phyloP scores from a whole-genome alignment of 148 eudicot species.

The Gaultheria prostrata region DNA sequence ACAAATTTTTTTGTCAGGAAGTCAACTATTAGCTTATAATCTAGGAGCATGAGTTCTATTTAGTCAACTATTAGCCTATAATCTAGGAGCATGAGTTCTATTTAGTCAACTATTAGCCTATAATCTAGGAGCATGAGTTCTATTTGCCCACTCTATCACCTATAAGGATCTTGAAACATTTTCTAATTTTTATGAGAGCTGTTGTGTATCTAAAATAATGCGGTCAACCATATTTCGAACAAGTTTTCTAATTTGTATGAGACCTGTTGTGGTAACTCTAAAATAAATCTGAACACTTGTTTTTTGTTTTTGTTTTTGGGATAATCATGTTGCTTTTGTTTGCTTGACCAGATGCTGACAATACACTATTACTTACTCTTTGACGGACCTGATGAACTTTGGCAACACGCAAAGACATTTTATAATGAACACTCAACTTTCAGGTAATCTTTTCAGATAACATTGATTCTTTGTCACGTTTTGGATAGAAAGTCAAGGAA shows the following conservation, averaged over 20 bases:
- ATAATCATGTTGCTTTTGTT: conserved; percentile 8
- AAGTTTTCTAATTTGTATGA: not conserved
- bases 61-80: too few species aligned
- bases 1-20: too few species aligned
- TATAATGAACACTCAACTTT: conserved; percentile 59
- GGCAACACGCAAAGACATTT: conserved; percentile 69
- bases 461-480: not conserved
- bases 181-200: not conserved
- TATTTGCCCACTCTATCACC: too few species aligned
- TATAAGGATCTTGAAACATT: not conserved
- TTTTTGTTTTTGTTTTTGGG: not conserved
- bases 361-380: conserved; percentile 92
- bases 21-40: too few species aligned
- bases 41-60: too few species aligned
- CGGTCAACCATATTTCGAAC: too few species aligned
- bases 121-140: too few species aligned
- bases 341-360: conserved; percentile 70
- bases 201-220: not conserved
- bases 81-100: too few species aligned
- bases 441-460: conserved; percentile 44
- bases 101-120: too few species aligned
- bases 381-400: conserved; percentile 76
- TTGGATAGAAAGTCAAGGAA: not conserved
- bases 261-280: not conserved
- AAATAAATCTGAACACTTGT: not conserved